phyloP scores from a whole-genome alignment of 2,329 filamentous ascomycete species.

The Coniochaeta sp. region DNA sequence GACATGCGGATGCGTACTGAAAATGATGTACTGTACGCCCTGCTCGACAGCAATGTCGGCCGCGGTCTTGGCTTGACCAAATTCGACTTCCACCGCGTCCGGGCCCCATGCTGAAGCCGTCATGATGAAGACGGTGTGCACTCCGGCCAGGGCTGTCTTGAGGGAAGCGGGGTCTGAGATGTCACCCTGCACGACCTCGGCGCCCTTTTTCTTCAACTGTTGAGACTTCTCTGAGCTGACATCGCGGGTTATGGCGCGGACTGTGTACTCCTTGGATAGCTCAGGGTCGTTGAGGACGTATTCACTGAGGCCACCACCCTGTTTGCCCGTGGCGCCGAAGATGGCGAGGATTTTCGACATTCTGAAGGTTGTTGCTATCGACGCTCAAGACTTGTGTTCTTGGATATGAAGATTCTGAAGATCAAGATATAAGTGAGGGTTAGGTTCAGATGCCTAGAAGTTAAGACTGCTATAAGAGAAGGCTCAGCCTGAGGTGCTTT shows the following conservation, averaged over 20 bases:
- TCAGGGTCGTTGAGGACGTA: slow-evolving; percentile 6
- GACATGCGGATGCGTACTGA: slow-evolving; percentile 34
- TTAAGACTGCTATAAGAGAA: too few species aligned
- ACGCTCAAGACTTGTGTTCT: too few species aligned
- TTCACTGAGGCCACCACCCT: background rate
- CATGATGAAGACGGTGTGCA: slow-evolving; percentile 29
- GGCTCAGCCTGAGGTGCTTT: too few species aligned
- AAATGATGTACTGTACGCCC: slow-evolving; percentile 37
- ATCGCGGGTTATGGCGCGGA: slow-evolving; percentile 43
- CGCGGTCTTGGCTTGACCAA: slow-evolving; percentile 35
- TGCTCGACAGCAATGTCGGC: slow-evolving; percentile 35
- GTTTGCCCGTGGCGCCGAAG: background rate
- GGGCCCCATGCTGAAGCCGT: slow-evolving; percentile 26
- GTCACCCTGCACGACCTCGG: slow-evolving; percentile 29
- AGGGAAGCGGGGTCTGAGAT: slow-evolving; percentile 28
- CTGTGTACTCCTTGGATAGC: slow-evolving; percentile 10
- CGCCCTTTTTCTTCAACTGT: slow-evolving; percentile 22
- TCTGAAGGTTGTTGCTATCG: background rate
- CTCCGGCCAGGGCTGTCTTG: slow-evolving; percentile 20
- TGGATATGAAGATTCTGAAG: too few species aligned
- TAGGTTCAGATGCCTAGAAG: too few species aligned
- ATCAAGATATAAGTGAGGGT: too few species aligned
- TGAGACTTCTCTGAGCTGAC: slow-evolving; percentile 26
- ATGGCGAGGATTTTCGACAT: slow-evolving; percentile 1
- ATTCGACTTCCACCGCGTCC: slow-evolving; percentile 22